Evolutionary conservation across 1,284 basidiomycete genomes (phyloP).

Genomic region (Sphaerobolus stellatus): DNA sequence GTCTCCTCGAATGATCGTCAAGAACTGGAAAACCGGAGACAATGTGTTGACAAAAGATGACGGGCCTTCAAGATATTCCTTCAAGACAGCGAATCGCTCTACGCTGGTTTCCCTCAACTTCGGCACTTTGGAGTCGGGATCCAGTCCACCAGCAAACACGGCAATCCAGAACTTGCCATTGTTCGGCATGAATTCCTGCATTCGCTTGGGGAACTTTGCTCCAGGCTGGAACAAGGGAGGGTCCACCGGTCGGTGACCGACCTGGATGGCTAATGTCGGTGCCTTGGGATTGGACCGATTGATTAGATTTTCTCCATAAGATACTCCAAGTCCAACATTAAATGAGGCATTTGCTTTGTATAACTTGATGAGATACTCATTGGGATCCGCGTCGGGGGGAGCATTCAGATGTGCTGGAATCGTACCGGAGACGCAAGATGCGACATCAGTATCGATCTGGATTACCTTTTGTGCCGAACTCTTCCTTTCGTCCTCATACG

Average conservation of each 20-base stretch:
- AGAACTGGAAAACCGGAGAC: conserved; percentile 16
- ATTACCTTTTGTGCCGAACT: conserved; percentile 27
- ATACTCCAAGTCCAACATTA: conserved; percentile 10
- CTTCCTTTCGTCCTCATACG: conserved; percentile 11
- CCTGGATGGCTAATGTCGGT: conserved; percentile 16
- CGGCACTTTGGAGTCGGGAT: conserved; percentile 13
- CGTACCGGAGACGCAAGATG: conserved; percentile 25
- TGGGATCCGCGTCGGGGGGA: conserved; percentile 8
- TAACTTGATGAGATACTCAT: conserved; percentile 7
- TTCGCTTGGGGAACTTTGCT: conserved; percentile 14
- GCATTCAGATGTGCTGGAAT: conserved; percentile 16
- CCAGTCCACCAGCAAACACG: conserved; percentile 24
- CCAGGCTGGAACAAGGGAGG: conserved; percentile 15
- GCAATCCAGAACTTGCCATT: conserved; percentile 25
- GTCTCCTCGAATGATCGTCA: conserved; percentile 22
- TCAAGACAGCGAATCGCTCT: background rate
- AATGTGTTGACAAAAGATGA: conserved; percentile 10
- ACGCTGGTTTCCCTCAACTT: conserved; percentile 10
- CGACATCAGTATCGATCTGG: conserved; percentile 29
- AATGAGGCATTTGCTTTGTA: conserved; percentile 7
- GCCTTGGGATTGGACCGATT: conserved; percentile 13
- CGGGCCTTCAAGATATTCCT: background rate
- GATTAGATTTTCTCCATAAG: conserved; percentile 13
- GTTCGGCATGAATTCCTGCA: conserved; percentile 21
- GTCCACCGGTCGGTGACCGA: conserved; percentile 24